Evolutionary conservation across 2,329 filamentous ascomycete species (phyloP).

Genomic region (Aspergillus sojae): DNA sequence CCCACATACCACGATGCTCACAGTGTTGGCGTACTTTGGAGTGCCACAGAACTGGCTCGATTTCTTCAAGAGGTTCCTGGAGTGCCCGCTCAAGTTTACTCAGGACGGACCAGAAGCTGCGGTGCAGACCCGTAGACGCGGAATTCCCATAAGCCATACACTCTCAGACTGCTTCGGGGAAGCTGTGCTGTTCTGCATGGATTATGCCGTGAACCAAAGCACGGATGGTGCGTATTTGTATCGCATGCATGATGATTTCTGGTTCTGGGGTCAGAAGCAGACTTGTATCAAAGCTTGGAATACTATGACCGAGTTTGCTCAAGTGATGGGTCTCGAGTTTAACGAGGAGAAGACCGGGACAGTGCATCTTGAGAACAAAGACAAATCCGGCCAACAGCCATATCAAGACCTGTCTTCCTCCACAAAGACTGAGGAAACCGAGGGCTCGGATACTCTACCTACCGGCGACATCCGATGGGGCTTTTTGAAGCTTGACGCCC

Average conservation of each 20-base stretch:
- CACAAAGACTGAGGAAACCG: constrained; percentile 9
- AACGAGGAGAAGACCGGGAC: constrained; percentile 62
- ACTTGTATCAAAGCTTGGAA: constrained; percentile 62
- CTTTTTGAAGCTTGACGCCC: constrained; percentile 59
- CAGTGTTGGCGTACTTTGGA: constrained; percentile 61
- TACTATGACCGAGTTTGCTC: constrained; percentile 57
- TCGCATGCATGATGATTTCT: constrained; percentile 67
- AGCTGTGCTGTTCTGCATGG: constrained; percentile 64
- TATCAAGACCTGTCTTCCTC: neutral
- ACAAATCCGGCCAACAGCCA: constrained; percentile 10
- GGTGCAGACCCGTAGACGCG: constrained; percentile 54
- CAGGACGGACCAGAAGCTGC: constrained; percentile 54
- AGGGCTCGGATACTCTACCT: constrained; percentile 43
- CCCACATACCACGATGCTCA: constrained; percentile 62
- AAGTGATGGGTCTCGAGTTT: constrained; percentile 59
- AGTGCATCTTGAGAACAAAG: constrained; percentile 41
- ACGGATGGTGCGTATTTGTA: constrained; percentile 60
- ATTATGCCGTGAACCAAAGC: constrained; percentile 63
- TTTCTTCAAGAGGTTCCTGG: constrained; percentile 63
- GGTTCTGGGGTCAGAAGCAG: constrained; percentile 65
- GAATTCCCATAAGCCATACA: constrained; percentile 62
- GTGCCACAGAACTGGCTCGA: constrained; percentile 58
- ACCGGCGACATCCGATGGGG: constrained; percentile 61
- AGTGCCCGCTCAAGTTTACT: constrained; percentile 60
- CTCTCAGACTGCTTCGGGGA: constrained; percentile 65